Percentiles rank a stretch among this genome's conserved stretches.
Evolutionary conservation across 148 eudicot genomes (phyloP).

Genomic region (Euryodendron excelsum): DNA sequence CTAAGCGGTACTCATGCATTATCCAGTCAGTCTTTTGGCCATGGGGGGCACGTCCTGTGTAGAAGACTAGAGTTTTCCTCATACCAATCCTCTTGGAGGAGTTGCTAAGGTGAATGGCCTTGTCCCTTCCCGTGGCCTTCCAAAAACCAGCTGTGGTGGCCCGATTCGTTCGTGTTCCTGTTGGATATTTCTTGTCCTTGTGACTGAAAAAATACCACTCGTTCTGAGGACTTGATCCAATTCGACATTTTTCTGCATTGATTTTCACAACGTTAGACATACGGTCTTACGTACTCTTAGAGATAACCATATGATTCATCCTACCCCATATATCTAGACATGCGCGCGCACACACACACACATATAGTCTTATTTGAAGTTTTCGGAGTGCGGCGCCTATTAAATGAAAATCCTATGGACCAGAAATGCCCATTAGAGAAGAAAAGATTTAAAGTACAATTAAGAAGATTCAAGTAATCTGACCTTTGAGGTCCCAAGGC

Average conservation of each 20-base stretch:
- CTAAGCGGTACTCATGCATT: conserved; percentile 93
- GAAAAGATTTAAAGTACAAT: not conserved
- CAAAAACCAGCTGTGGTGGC: conserved; percentile 90
- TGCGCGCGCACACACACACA: too few relatives aligned
- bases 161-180: conserved; percentile 85
- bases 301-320: too few relatives aligned
- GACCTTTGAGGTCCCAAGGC: conserved; percentile 99
- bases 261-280: too few relatives aligned
- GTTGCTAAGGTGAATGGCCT: conserved; percentile 60
- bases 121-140: conserved; percentile 97
- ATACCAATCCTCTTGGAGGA: conserved; percentile 71
- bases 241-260: conserved; percentile 81
- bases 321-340: too few relatives aligned
- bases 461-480: not conserved
- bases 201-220: conserved; percentile 97
- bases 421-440: not conserved
- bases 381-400: too few relatives aligned
- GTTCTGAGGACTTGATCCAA: conserved; percentile 82
- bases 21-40: conserved; percentile 95
- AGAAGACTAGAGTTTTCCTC: conserved; percentile 90
- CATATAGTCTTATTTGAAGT: too few relatives aligned
- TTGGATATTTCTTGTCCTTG: conserved; percentile 93
- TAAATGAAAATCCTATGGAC: too few relatives aligned
- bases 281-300: too few relatives aligned
- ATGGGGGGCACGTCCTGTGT: conserved; percentile 94